Base-by-base conservation (phyloP, 2,329 filamentous ascomycete species). In the Arthrinium puccinioides region DNA sequence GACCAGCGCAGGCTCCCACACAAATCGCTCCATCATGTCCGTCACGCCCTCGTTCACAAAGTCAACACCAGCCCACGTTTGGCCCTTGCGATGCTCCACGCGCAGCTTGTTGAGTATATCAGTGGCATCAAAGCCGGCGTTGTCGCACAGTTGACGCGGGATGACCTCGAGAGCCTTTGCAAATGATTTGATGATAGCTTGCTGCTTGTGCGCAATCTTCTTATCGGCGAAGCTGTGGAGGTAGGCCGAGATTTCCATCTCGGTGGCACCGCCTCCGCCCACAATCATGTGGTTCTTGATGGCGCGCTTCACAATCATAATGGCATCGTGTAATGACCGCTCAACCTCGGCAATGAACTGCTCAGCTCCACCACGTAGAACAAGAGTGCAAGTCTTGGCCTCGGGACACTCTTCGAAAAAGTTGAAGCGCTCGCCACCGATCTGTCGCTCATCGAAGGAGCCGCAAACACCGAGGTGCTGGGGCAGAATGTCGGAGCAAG, bases 281-380 rank as follows among this genome's bases (percentile, higher is more conserved):
- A 98, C 92, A 48, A 98, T 95, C 58, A 79, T 85, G 57, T 83
- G 83, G 72, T 97, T 94, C 70, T 87, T 87, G 64, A 97, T 87
- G 20, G 92, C 87, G 44, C 94, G 88, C 79, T 97, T 97, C 58
- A 98, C 92, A 55, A 98, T 95, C 92, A 98, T 98, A 66, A 98
- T 97, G 52, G 92, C 92, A 56, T 98, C 92, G 72, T 98, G 92
- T 49, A 98, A 76, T 58, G 87, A 95, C 47, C 92, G 86, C 72
- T 98, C 92, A 2, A 96, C 92, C 64, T 98, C 92, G 41, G 92
- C 92, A 53, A 98, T 98, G 68, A 98, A 98, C 63, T 98, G 92
- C 70, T 98, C 92, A 24, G 92, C 92, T 48, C 92, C 92, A 55
- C 92, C 92, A 57, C 92, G 86, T 45, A 98, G 82, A 27, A 98